Base-by-base conservation (phyloP, 352 stramenopile genomes). In the Achlya hypogyna region DNA sequence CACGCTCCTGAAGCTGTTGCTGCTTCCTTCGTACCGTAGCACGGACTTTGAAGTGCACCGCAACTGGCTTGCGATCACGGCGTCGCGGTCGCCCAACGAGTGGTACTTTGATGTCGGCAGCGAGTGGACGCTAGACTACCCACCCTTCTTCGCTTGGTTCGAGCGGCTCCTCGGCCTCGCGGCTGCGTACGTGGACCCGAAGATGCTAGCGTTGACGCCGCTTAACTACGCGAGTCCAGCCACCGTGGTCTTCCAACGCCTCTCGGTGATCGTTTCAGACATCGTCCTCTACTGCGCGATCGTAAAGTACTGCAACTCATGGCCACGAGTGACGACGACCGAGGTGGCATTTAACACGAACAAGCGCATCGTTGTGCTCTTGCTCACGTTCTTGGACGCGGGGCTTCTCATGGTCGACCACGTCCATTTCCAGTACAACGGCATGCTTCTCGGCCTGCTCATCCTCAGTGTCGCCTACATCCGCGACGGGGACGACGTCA, bases 401-500 rank as follows among this genome's bases (percentile, higher is more conserved):
- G 94, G 91, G 2, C 74, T 99, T 38, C 74, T 99, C 8, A 90
- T 97, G 70, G 83, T 99, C 35, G 97, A 99, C 79, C 95, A 99
- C 79, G 94, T 99, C 42, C 97, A 99, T 76, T 99, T 99, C 81
- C 96, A 99, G 75, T 99, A 99, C 84, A 99, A 99, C 73, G 96
- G 96, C 16, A 95, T 98, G 81, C 74, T 99, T 20, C 78, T 99
- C 6, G 96, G 95, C 0, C 72, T 99, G 65, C 76, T 98, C 34
- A 84, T 98, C 35, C 75, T 97, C 45, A 98, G 91, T 5, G 73
- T 97, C 31, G 86, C 84, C 43, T 88, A 89, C 64, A 81, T 94
- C 58, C 72, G 81, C 35, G 69, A 89, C 65, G 75, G 89, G 58
- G 76, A 90, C 64, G 85, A 97, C 49, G 67, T 98, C 16, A 78